Evolutionary conservation across 441 rosid genomes (phyloP).

Genomic region (Biscutella laevigata): DNA sequence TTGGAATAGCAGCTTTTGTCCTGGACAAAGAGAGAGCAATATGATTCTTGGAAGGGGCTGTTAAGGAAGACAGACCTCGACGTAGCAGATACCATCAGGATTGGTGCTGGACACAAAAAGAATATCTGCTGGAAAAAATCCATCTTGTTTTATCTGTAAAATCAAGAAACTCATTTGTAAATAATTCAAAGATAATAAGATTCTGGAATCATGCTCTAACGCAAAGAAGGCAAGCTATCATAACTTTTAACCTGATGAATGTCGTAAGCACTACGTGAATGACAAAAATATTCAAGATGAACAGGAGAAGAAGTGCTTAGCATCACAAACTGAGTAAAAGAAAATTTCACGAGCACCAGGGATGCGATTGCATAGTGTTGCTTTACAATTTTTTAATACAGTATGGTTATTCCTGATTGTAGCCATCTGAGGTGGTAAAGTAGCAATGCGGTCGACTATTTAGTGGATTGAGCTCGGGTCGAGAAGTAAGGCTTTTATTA

Average conservation of each 20-base stretch:
- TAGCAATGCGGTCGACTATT: no score
- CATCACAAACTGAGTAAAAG: background rate
- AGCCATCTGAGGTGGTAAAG: background rate
- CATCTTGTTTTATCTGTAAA: slow-evolving; percentile 86
- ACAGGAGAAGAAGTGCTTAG: background rate
- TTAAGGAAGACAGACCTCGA: slow-evolving; percentile 52
- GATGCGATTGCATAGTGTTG: background rate
- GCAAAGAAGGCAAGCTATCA: background rate
- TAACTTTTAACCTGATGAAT: background rate
- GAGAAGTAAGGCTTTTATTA: no score
- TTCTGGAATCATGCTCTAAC: background rate
- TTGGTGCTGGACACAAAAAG: slow-evolving; percentile 88
- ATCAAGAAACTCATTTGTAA: background rate
- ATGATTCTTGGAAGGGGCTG: slow-evolving; percentile 60
- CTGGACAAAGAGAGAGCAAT: slow-evolving; percentile 51
- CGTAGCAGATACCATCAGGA: slow-evolving; percentile 90
- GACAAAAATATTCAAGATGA: background rate
- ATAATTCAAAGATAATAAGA: background rate
- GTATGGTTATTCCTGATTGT: background rate
- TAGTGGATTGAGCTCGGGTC: no score
- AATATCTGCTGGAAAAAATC: slow-evolving; percentile 92
- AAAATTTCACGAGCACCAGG: background rate
- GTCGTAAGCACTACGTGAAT: background rate
- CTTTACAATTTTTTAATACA: background rate
- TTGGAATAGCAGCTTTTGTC: slow-evolving; percentile 58